Conservation (phyloP, 2,329 filamentous ascomycete genomes). For the Lachnellula cervina region DNA sequence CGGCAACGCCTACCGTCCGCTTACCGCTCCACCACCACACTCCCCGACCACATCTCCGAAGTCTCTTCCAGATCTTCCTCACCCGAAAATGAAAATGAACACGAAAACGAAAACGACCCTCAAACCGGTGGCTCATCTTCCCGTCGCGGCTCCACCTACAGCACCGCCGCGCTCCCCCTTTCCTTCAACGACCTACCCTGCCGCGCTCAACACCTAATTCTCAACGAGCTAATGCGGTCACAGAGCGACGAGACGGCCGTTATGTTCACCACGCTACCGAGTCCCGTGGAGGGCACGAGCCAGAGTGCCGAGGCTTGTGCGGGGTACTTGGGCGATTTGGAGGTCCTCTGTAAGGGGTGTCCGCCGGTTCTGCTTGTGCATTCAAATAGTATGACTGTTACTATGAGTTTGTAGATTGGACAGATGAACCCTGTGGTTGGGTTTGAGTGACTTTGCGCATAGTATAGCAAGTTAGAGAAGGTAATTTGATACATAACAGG, state of each 20-base stretch:
- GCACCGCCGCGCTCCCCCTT: slow-evolving; percentile 60
- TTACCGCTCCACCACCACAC: slow-evolving; percentile 13
- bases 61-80: background rate
- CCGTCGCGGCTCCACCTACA: slow-evolving; percentile 41
- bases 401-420: slow-evolving; percentile 58
- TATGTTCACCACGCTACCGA: slow-evolving; percentile 77
- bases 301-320: slow-evolving; percentile 65
- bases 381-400: slow-evolving; percentile 88
- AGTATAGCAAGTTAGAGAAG: too few species aligned
- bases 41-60: slow-evolving; percentile 18
- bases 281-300: slow-evolving; percentile 72
- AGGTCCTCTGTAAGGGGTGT: slow-evolving; percentile 70
- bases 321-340: slow-evolving; percentile 71
- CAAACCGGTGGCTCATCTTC: slow-evolving; percentile 2
- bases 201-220: slow-evolving; percentile 76
- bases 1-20: slow-evolving; percentile 25
- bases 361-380: slow-evolving; percentile 75
- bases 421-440: background rate
- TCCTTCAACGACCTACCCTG: slow-evolving; percentile 85
- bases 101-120: background rate
- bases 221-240: slow-evolving; percentile 75
- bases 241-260: slow-evolving; percentile 69
- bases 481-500: too few species aligned
- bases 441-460: background rate
- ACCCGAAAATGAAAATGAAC: too few species aligned